Evolutionary conservation across 257 asterid species (phyloP), one percentile per base, ranked within the genome.

Genomic region (Solanum etuberosum): DNA sequence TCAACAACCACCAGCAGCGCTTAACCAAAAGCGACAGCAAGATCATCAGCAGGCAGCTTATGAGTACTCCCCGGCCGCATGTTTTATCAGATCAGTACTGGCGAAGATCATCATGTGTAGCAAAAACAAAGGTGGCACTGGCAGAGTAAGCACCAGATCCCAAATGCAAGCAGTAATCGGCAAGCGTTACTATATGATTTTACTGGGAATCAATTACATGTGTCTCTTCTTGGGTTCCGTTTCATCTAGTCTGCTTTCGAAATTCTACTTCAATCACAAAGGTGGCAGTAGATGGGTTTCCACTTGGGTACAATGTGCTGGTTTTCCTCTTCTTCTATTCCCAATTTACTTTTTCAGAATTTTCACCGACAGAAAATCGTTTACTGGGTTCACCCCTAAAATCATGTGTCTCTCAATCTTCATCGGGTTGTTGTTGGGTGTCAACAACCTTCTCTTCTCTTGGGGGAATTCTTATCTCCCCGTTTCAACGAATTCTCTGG

Each of bases 211-310:
- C 76, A 96, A 90, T 59, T 94, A 90, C 90, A 13, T 88, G 7
- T 88, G 86, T 37, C 88, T 96, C 3, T 91, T 96, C 21, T 23
- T 90, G 5, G 98, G 98, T 6, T 94, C 98, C 0, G 84, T 94
- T 21, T 89, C 96, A 3, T 87, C 98, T 2, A 88, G 90, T 70
- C 89, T 96, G 0, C 85, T 96, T 31, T 84, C 94, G 18, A 96
- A 96, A 32, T 96, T 86, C 90, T 96, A 96, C 84, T 96, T 94
- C 94, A 91, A 83, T 63, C 98, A 96, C 91, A 89, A 91, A 54
- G 98, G 98, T 15, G 89, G 92, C 4, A 95, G 94, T 88, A 42
- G 92, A 42, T 96, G 99, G 99, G 92, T 94, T 11, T 91, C 97
- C 13, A 96, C 99, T 7, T 94, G 92, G 94, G 91, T 95, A 12